phyloP scores from a whole-genome alignment of 176 grass and related monocot species.

The Oryza glumipatula region DNA sequence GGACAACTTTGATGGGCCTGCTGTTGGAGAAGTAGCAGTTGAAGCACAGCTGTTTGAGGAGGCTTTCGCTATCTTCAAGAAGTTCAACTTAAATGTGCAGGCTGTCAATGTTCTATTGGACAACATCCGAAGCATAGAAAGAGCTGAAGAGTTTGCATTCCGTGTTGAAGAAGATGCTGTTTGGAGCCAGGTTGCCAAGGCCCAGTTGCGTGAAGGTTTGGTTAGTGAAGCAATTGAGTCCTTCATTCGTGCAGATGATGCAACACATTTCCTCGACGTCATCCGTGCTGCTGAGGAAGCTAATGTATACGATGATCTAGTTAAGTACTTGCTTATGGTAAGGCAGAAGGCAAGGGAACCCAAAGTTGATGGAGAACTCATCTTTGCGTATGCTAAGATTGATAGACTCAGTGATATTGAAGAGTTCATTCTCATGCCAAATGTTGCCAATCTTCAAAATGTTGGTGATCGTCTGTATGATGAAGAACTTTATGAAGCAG shows the following conservation, averaged over 20 bases:
- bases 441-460: constrained; percentile 96
- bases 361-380: constrained; percentile 87
- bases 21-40: constrained; percentile 94
- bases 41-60: constrained; percentile 93
- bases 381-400: constrained; percentile 97
- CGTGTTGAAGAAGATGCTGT: constrained; percentile 96
- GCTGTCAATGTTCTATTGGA: constrained; percentile 93
- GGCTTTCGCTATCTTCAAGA: constrained; percentile 98
- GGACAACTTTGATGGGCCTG: constrained; percentile 98
- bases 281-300: constrained; percentile 81
- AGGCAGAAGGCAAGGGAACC: constrained; percentile 84
- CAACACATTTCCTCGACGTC: constrained; percentile 85
- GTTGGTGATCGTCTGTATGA: constrained; percentile 91
- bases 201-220: constrained; percentile 86
- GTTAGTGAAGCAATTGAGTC: constrained; percentile 98
- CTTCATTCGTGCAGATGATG: constrained; percentile 93
- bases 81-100: constrained; percentile 96
- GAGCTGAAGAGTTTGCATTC: constrained; percentile 94
- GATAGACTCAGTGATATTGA: constrained; percentile 88
- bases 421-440: constrained; percentile 97
- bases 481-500: constrained; percentile 94
- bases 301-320: constrained; percentile 83
- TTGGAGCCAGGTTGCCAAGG: constrained; percentile 96
- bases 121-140: constrained; percentile 88
- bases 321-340: constrained; percentile 86